Evolutionary conservation across 305 asterid genomes (phyloP).

Genomic region (Solanum hybrid): DNA sequence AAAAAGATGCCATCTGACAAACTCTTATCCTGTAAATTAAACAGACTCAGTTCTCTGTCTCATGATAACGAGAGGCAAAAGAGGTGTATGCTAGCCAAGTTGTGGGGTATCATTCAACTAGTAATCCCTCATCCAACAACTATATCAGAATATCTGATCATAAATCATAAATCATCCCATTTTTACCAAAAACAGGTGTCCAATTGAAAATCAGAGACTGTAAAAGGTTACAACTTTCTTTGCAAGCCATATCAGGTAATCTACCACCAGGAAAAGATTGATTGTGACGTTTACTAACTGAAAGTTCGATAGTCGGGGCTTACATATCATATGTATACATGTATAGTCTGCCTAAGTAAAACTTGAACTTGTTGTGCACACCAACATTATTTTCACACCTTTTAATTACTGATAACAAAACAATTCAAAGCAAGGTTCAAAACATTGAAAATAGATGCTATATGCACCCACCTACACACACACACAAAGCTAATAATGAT

Average conservation of each 20-base stretch:
- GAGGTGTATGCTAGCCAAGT: background rate
- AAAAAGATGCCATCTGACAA: conserved; percentile 78
- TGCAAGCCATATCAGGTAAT: background rate
- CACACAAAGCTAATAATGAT: background rate
- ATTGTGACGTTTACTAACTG: background rate
- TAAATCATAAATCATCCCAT: background rate
- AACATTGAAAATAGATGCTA: background rate
- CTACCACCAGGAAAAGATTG: background rate
- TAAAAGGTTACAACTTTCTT: background rate
- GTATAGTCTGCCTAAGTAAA: background rate
- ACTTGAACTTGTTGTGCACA: background rate
- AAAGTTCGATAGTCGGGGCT: background rate
- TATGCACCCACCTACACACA: background rate
- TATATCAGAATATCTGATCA: background rate
- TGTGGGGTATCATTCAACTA: background rate
- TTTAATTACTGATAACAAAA: background rate
- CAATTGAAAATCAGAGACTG: background rate
- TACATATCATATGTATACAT: background rate
- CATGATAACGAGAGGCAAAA: background rate
- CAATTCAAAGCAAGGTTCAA: background rate
- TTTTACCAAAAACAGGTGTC: background rate
- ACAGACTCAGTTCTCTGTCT: background rate
- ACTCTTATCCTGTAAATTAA: conserved; percentile 63
- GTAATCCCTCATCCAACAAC: background rate
- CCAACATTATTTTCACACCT: background rate